Evolutionary conservation across 2,329 filamentous ascomycete species (phyloP), one percentile per base, ranked within the genome.

Genomic region (Aspergillus arachidicola): DNA sequence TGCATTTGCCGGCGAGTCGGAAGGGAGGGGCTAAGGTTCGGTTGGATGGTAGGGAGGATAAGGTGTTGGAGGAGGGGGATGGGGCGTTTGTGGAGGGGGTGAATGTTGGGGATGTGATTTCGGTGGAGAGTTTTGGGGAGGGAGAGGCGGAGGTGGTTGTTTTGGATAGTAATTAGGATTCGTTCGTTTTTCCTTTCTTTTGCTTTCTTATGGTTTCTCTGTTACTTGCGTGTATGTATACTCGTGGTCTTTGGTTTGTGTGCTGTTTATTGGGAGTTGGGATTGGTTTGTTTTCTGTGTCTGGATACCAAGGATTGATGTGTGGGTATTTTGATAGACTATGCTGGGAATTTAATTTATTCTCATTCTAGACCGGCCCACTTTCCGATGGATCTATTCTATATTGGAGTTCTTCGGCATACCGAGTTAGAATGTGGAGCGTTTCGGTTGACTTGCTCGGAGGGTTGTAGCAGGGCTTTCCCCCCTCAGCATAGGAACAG

Each of bases 1-100:
- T 95, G 41, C 93, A 96, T 76, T 68, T 96, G 60, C 86, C 93
- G 21, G 94, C 94, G 91, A 89, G 89, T 0, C 90, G 91, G 80
- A 84, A 84, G 46, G 91, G 91, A 28, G 91, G 88, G 68, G 85
- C 91, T 43, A 92, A 87, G 82, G 87, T 96, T 64, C 85, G 85
- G 68, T 80, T 89, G 70, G 91, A 85, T 72, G 87, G 87, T 1
- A 80, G 88, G 61, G 88, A 91, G 51, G 87, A 91, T 66, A 86
- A 86, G 0, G 80, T 91, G 19, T 75, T 96, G 21, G 81, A 80
- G 1, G 93, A 96, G 78, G 93, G 93, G 0, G 93, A 96, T 78
- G 92, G 92, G 19, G 91, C 91, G 1, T 95, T 92, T 77, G 80
- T 96, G 7, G 87, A 89, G 7, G 78, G 78, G 16, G 84, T 92